A percentile compares a stretch with the other conserved stretches of the same genome.
phyloP scores from a whole-genome alignment of 75 land plant genomes.

The Pinus albicaulis region DNA sequence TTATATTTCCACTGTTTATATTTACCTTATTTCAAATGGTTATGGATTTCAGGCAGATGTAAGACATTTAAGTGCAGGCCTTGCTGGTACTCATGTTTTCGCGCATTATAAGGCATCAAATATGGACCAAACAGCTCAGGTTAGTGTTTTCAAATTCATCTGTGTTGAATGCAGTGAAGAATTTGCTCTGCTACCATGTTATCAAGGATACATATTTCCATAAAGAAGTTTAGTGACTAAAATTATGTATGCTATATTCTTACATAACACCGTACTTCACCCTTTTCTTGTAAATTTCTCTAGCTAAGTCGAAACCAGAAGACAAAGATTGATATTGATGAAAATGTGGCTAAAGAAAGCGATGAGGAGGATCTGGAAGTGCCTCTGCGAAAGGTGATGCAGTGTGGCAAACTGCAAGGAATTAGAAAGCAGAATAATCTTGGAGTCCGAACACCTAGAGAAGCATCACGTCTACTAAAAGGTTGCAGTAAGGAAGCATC shows the following conservation, averaged over 20 bases:
- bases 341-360: conserved; percentile 17
- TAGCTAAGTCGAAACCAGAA: conserved; percentile 3
- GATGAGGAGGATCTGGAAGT: conserved; percentile 45
- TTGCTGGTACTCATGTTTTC: background rate
- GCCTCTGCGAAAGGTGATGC: conserved; percentile 49
- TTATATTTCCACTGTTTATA: background rate
- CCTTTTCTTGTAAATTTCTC: background rate
- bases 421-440: conserved; percentile 23
- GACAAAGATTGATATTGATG: conserved; percentile 14
- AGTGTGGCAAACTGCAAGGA: conserved; percentile 34
- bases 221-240: background rate
- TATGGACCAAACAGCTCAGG: background rate
- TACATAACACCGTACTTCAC: background rate
- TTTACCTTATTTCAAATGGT: background rate
- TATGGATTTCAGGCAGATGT: background rate
- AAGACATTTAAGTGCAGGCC: background rate
- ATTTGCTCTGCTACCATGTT: background rate
- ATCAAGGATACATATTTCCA: background rate
- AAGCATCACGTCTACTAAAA: background rate
- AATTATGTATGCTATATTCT: background rate
- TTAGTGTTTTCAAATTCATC: background rate
- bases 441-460: background rate
- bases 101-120: background rate
- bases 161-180: background rate
- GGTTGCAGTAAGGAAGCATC: background rate